Evolutionary conservation across 345 rosid species (phyloP).

Genomic region (Capsella bursapastoris): DNA sequence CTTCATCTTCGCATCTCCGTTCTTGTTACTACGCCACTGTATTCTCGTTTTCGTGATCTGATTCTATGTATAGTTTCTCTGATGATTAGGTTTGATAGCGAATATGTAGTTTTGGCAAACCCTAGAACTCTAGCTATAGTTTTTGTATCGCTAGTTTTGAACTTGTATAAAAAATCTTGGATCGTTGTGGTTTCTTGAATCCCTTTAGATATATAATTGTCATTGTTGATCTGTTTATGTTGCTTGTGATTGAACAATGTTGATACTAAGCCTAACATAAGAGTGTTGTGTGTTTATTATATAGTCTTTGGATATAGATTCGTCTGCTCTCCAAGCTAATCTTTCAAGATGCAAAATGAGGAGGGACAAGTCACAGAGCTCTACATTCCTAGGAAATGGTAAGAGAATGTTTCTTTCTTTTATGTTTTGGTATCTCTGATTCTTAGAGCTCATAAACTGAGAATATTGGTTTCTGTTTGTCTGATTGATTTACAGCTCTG

Average conservation of each 20-base stretch:
- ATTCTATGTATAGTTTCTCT: not conserved
- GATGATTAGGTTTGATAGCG: not conserved
- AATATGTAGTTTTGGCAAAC: not conserved
- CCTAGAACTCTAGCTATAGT: not conserved
- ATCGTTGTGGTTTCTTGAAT: not conserved
- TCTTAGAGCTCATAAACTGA: not conserved
- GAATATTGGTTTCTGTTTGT: not conserved
- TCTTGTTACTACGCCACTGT: not conserved
- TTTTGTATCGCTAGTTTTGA: too few relatives aligned
- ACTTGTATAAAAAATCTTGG: not conserved
- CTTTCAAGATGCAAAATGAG: slow-evolving; percentile 80
- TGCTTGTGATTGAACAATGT: not conserved
- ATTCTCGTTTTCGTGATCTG: not conserved
- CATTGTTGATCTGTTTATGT: too few relatives aligned
- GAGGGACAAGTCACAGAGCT: slow-evolving; percentile 80
- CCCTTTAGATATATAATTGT: not conserved
- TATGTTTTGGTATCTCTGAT: not conserved
- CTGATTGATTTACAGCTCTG: slow-evolving; percentile 51
- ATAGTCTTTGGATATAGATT: slow-evolving; percentile 28
- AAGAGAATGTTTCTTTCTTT: not conserved
- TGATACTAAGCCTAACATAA: not conserved
- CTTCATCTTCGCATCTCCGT: not conserved
- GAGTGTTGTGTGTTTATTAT: not conserved
- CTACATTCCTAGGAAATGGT: slow-evolving; percentile 91
- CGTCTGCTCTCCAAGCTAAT: slow-evolving; percentile 25